Base-by-base conservation (phyloP, 768 basidiomycete species). In the Tricholoma furcatifolium region DNA sequence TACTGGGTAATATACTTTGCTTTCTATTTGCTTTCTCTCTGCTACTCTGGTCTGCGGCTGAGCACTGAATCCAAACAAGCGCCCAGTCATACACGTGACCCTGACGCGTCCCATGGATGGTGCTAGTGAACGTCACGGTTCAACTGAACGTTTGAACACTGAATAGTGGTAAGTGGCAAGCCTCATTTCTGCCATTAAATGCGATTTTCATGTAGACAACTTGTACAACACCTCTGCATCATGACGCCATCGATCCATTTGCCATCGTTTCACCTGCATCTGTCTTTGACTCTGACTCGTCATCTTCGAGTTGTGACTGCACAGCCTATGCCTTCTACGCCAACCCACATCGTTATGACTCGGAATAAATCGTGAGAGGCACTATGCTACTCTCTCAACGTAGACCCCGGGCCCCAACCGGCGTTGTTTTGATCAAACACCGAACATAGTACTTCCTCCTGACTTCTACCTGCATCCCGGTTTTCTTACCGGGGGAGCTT, bases 271-370 rank as follows among this genome's bases (percentile, higher is more conserved):
- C 75, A 27, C 83, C 83, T 24, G 77, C 81, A 5, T 81, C 70
- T 84, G 20, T 80, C 79, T 6, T 71, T 81, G 24, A 79, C 81
- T 3, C 70, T 85, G 27, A 78, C 80, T 11, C 74, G 81, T 14
- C 75, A 79, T 62, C 77, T 78, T 53, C 72, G n/a, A n/a, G n/a
- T n/a, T n/a, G n/a, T n/a, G n/a, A n/a, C n/a, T n/a, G n/a, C n/a
- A n/a, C n/a, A n/a, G n/a, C n/a, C 66, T 12, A 64, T 80, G 21
- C 82, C 82, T 2, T 85, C 8, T 81, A 74, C 58, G 79, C 80
- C n/a, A 81, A n/a, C n/a, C n/a, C 78, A 8, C 75, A 80, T 64
- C 78, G 83, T 44, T 66, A 69, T 9, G 63, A 64, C 4, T 63
- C 67, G 18, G 64, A 71, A 12, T 60, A 69, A 12, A 58, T 61